Evolutionary conservation across 1,284 basidiomycete species (phyloP).

Genomic region (Cutaneotrichosporon sp.): DNA sequence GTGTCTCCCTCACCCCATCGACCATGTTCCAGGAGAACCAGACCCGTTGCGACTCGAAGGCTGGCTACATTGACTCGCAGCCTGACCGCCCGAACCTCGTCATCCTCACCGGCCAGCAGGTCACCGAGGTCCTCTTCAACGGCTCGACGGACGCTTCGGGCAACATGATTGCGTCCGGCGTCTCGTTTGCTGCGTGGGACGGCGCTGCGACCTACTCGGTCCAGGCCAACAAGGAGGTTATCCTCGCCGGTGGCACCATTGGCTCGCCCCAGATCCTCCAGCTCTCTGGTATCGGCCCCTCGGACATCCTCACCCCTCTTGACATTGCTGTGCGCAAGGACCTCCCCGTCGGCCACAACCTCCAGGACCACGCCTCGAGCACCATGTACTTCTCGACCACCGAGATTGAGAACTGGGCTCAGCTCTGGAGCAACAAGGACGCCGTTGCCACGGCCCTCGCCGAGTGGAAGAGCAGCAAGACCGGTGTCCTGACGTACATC

Average conservation of each 20-base stretch:
- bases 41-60: slow-evolving; percentile 67
- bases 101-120: slow-evolving; percentile 61
- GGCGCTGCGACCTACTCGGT: slow-evolving; percentile 54
- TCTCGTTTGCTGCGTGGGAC: slow-evolving; percentile 58
- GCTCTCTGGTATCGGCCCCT: slow-evolving; percentile 71
- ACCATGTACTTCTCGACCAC: slow-evolving; percentile 44
- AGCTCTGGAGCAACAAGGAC: slow-evolving; percentile 30
- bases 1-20: slow-evolving; percentile 60
- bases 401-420: slow-evolving; percentile 43
- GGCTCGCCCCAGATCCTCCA: slow-evolving; percentile 68
- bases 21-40: slow-evolving; percentile 66
- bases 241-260: slow-evolving; percentile 62
- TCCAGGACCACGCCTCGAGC: slow-evolving; percentile 67
- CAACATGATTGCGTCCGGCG: slow-evolving; percentile 61
- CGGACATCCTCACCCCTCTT: slow-evolving; percentile 59
- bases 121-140: slow-evolving; percentile 68
- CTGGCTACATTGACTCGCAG: slow-evolving; percentile 68
- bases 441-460: slow-evolving; percentile 27
- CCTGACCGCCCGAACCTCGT: slow-evolving; percentile 64
- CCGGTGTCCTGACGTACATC: slow-evolving; percentile 52
- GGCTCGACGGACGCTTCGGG: slow-evolving; percentile 53
- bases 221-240: slow-evolving; percentile 59
- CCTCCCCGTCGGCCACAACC: slow-evolving; percentile 72
- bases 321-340: slow-evolving; percentile 58
- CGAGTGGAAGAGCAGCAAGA: slow-evolving; percentile 34